Evolutionary conservation across 768 basidiomycete genomes (phyloP).

Genomic region (Megacollybia marginata): DNA sequence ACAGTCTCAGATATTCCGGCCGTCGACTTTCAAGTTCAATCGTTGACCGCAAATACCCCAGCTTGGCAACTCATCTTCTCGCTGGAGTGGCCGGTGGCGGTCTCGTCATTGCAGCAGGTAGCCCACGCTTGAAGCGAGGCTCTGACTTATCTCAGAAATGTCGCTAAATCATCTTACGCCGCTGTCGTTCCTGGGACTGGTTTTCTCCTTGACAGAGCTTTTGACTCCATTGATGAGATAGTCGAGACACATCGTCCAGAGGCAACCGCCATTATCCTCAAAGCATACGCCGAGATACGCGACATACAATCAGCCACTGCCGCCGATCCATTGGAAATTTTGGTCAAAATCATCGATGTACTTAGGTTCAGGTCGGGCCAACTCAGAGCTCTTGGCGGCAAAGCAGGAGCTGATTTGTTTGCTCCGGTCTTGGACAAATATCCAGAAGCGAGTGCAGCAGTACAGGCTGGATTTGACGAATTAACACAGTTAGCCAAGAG

Average conservation of each 20-base stretch:
- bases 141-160: constrained; percentile 28
- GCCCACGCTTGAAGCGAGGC: constrained; percentile 14
- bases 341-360: constrained; percentile 40
- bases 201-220: constrained; percentile 30
- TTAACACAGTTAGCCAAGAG: neutral
- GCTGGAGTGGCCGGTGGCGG: constrained; percentile 23
- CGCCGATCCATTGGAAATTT: constrained; percentile 11
- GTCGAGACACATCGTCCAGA: constrained; percentile 31
- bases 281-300: constrained; percentile 28
- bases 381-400: constrained; percentile 60
- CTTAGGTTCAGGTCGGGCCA: constrained; percentile 74
- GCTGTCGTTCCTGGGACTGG: constrained; percentile 30
- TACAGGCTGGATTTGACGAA: neutral
- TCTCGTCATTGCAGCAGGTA: constrained; percentile 21
- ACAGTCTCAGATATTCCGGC: neutral
- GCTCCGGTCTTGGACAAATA: neutral
- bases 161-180: constrained; percentile 33
- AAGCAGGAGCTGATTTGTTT: constrained; percentile 15
- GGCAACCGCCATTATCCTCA: constrained; percentile 25
- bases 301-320: constrained; percentile 14
- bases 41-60: neutral
- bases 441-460: neutral
- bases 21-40: neutral
- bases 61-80: constrained; percentile 13
- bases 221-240: constrained; percentile 33